Evolutionary conservation across 2,329 filamentous ascomycete genomes (phyloP), one percentile per base, ranked within the genome.

Genomic region (Colletotrichum karsti): DNA sequence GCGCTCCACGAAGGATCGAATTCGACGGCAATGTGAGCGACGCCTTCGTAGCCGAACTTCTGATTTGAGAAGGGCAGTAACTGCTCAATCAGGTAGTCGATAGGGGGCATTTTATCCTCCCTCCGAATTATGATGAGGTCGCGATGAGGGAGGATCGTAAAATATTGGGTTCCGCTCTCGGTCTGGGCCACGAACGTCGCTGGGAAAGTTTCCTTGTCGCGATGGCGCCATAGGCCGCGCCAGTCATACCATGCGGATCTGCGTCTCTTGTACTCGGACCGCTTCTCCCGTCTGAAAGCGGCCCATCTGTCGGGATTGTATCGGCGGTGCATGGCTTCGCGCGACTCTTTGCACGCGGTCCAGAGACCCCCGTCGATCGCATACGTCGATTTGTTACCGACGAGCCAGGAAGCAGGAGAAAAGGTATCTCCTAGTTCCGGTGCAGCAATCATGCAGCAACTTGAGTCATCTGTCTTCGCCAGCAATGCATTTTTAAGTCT

Each of bases 21-120:
- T 13, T 46, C 10, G 20, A 44, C 41, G 9, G 41, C 41, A 20
- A 44, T 20, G 18, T 44, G 41, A 44, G 0, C 22, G 0, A 44
- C 41, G 5, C 41, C n/a, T 0, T 0, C 0, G 8, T 7, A 44
- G 18, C 41, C 42, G 15, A 46, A 0, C 24, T 0, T 1, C 20
- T 10, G 42, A 20, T 18, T 22, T 10, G 0, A 18, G 0, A 46
- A 46, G 20, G 42, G 10, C 20, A n/a, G 18, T 7, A 22, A 13
- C 42, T 1, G 10, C 5, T 13, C 0, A 22, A n/a, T 0, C n/a
- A n/a, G n/a, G n/a, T n/a, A n/a, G n/a, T n/a, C n/a, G n/a, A 1
- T 0, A 46, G 20, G 42, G 24, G 24, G 24, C 10, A 46, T 13
- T 15, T 0, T 22, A n/a, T 15, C 12, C 42, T 6, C 24, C 18